A percentile compares a stretch with the other conserved stretches of the same genome.
phyloP scores from a whole-genome alignment of 2,329 filamentous ascomycete genomes.

The Arthrobotrys sphaeroides region DNA sequence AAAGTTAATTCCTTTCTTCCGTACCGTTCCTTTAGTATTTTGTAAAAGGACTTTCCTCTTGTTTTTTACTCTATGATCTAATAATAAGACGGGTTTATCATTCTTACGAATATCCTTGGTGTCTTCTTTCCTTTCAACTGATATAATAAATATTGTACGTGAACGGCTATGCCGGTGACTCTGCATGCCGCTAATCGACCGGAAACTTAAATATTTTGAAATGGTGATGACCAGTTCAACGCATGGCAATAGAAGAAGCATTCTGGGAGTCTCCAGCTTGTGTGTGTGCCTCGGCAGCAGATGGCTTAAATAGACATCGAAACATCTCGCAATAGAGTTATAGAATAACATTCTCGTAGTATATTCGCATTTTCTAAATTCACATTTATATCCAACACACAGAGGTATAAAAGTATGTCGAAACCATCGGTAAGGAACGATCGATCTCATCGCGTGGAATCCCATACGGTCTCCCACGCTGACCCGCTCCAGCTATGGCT shows the following conservation, averaged over 20 bases:
- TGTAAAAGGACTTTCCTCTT: constrained; percentile 17
- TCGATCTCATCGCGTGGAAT: constrained; percentile 33
- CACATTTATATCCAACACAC: not conserved
- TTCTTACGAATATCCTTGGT: not conserved
- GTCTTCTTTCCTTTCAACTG: not conserved
- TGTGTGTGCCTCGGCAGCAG: too few species aligned
- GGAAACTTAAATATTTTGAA: too few species aligned
- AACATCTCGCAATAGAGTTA: too few species aligned
- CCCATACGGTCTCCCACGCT: not conserved
- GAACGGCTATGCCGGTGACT: too few species aligned
- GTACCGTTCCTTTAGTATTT: not conserved
- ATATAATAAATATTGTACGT: too few species aligned
- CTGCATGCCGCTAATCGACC: too few species aligned
- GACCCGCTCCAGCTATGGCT: constrained; percentile 51
- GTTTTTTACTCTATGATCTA: constrained; percentile 33
- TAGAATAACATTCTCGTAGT: too few species aligned
- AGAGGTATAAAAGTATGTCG: constrained; percentile 11
- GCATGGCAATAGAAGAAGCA: too few species aligned
- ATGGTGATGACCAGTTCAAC: too few species aligned
- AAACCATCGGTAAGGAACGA: constrained; percentile 52
- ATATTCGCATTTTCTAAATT: not conserved
- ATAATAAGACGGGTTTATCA: constrained; percentile 36
- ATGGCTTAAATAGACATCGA: too few species aligned
- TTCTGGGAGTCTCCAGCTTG: too few species aligned
- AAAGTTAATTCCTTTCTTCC: constrained; percentile 40